Base-by-base conservation (phyloP, 2,329 filamentous ascomycete genomes). In the Raffaelea ambrosiae region DNA sequence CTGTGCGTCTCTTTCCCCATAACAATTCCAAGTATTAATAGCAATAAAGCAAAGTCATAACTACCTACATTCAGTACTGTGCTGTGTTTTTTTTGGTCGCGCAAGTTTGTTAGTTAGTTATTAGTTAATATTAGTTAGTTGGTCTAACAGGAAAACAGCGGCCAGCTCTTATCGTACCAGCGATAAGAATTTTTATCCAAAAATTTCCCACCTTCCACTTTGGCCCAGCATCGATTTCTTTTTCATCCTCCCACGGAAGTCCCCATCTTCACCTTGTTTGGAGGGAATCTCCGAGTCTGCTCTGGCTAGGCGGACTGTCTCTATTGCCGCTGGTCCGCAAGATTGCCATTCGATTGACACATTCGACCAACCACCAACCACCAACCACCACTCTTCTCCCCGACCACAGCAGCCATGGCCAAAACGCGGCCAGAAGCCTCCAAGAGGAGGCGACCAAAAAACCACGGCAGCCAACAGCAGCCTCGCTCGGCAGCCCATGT, bases 401-500 rank as follows among this genome's bases (percentile, higher is more conserved):
- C 44, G 33, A 40, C 18, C 19, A 22, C 40, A 9, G 14, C 35
- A 5, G 23, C 19, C 43, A 55, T 55, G 53, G 53, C 51, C 38
- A 55, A 55, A 35, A 54, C 50, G 36, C 47, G 53, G 43, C 53
- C 53, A 3, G 47, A 47, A 7, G 23, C 43, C 18, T 51, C 53
- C 8, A 52, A 51, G 40, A 53, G 51, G 47, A 45, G 43, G 19
- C 44, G 45, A 29, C 46, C 51, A 31, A 52, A 52, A 39, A 39
- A 47, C 21, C 18, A 45, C 20, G 44, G 48, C n/a, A 23, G 36
- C 36, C 31, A 39, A 35, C 26, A 39, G 8, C 42, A 40, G 36
- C 39, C 44, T 9, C 41, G 41, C 19, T 35, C 41, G 16, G 23
- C 41, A 31, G 21, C 41, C 8, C 36, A 7, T 31, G 20, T 21